Evolutionary conservation across 2,329 filamentous ascomycete species (phyloP).

Genomic region (Diaporthe longicolla): DNA sequence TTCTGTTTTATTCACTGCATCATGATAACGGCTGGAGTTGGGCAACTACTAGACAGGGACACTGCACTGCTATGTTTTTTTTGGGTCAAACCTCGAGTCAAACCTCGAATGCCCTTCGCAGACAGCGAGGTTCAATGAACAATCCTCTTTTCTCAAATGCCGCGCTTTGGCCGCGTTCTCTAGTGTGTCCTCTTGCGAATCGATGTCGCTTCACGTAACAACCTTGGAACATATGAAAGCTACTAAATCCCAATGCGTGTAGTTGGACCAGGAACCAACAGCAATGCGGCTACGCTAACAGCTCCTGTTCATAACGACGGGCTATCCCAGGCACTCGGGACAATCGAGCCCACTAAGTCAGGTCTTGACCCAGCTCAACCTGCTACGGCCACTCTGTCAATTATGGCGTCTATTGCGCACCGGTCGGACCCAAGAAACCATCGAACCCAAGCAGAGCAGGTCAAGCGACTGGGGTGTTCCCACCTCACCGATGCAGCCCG

Average conservation of each 20-base stretch:
- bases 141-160: conserved; percentile 21
- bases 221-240: no score
- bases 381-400: neutral
- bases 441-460: neutral
- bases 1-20: conserved; percentile 31
- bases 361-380: neutral
- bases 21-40: conserved; percentile 30
- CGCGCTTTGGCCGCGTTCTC: neutral
- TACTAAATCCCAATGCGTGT: neutral
- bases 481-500: conserved; percentile 8
- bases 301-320: neutral
- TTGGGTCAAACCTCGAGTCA: neutral
- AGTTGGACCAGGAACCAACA: neutral
- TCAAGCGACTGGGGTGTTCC: neutral
- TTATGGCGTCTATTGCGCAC: neutral
- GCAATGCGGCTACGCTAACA: conserved; percentile 1
- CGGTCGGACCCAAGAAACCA: neutral
- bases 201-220: neutral
- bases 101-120: neutral
- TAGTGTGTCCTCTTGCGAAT: neutral
- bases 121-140: conserved; percentile 18
- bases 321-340: neutral
- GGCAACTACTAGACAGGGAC: conserved; percentile 30
- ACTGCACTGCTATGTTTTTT: conserved; percentile 24
- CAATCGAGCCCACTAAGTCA: neutral